Evolutionary conservation across 2,329 filamentous ascomycete genomes (phyloP).

Genomic region (Cercospora sp.): DNA sequence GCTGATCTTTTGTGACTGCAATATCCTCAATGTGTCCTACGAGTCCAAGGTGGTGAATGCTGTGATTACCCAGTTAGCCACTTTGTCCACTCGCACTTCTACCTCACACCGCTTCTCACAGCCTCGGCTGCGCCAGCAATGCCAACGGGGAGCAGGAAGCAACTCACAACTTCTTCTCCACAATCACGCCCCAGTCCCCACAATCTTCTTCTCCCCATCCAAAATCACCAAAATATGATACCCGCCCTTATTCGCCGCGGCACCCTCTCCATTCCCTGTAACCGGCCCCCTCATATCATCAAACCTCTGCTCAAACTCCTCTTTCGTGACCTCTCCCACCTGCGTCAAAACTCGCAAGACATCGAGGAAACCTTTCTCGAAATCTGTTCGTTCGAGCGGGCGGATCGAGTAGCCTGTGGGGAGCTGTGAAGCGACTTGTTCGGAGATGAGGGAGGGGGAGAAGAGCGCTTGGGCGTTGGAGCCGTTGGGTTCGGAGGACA

Average conservation of each 20-base stretch:
- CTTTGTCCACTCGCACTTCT: neutral
- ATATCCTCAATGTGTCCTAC: slow-evolving; percentile 99
- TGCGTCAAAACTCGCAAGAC: slow-evolving; percentile 89
- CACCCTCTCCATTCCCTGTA: neutral
- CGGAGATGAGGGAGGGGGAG: slow-evolving; percentile 72
- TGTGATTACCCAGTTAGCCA: slow-evolving; percentile 17
- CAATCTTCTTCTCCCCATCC: slow-evolving; percentile 69
- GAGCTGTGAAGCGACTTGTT: slow-evolving; percentile 68
- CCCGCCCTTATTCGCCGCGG: slow-evolving; percentile 59
- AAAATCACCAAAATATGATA: slow-evolving; percentile 89
- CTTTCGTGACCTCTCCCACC: slow-evolving; percentile 79
- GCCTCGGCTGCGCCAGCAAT: too few relatives aligned
- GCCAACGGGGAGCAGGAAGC: too few relatives aligned
- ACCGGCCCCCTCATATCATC: slow-evolving; percentile 65
- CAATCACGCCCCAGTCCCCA: slow-evolving; percentile 89
- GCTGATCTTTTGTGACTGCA: slow-evolving; percentile 89
- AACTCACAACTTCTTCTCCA: slow-evolving; percentile 87
- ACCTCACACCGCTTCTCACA: too few relatives aligned
- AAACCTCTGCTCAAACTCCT: slow-evolving; percentile 75
- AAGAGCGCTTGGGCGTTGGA: slow-evolving; percentile 61
- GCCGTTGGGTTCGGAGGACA: slow-evolving; percentile 15
- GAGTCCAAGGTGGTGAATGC: slow-evolving; percentile 73
- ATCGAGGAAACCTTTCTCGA: slow-evolving; percentile 79
- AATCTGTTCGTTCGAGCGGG: slow-evolving; percentile 76
- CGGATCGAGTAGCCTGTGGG: slow-evolving; percentile 82